Base-by-base conservation (phyloP, 1,139 yeast genomes). In the Protomyces arabidopsidicola region DNA sequence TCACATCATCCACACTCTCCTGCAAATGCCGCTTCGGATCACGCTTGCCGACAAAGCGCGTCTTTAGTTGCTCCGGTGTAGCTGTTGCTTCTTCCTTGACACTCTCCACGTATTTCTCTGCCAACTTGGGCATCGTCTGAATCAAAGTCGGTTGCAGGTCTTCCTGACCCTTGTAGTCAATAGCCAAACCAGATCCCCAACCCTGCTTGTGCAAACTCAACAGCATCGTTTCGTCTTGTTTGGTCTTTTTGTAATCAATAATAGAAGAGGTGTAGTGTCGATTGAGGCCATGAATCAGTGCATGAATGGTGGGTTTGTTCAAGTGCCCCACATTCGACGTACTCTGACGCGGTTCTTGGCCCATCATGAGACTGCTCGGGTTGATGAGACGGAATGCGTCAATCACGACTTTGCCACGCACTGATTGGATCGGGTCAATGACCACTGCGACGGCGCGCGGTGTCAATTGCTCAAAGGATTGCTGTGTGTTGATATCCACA, bases 301-400 rank as follows among this genome's bases (percentile, higher is more conserved):
- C 97, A 76, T 93, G 98, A 71, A 95, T 91, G 38, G 96, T 88
- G n/a, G 98, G 98, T 75, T 95, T 95, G 77, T 93, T 91, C 75
- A 95, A 82, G 71, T 91, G 90, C 54, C 98, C 98, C 58, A 91
- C 87, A 73, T 93, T 95, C 34, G 97, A 90, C 2, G 98, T 95
- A 20, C 98, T 87, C 75, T 93, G 98, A 74, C 99, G 87, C 63
- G 98, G 97, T 76, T 95, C 99, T 75, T 89, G 96, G 65, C 97
- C 97, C 84, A 90, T 84, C 95, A 95, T 89, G 71, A 90, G 78
- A 12, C 93, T 83, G 57, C 91, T 84, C 3, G 97, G 86, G 70
- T 90, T 90, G 72, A 95, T 93, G 67, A 95, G 82, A 78, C 99
- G 84, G 78, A 95, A 95, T 1, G 99, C 99, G 77, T 95, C 99